These are phyloP conservation scores for Acanthochlamys bracteata DNA, from an alignment of 106 monocot species.

Conservation along the genomic window DNA sequence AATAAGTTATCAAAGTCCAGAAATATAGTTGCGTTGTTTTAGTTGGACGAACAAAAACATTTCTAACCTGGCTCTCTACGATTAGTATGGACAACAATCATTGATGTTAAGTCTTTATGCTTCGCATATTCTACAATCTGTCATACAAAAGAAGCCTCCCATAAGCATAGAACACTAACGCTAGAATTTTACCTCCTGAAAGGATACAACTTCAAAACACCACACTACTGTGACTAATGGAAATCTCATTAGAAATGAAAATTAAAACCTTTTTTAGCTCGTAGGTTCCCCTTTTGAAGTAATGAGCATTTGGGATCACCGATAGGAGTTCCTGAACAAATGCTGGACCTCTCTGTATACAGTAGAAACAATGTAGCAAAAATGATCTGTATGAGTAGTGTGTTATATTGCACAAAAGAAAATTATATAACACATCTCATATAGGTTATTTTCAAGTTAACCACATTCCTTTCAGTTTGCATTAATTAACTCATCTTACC, in stretches of 20 bases:
- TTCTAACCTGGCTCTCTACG: constrained; percentile 73
- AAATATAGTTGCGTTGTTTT: no score
- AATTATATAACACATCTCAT: no score
- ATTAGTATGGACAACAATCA: constrained; percentile 80
- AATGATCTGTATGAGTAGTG: neutral
- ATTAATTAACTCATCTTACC: no score
- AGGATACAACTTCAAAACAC: neutral
- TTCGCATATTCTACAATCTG: constrained; percentile 90
- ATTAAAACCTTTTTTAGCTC: constrained; percentile 77
- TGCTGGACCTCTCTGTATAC: constrained; percentile 77
- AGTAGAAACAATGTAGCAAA: neutral
- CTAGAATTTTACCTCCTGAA: neutral
- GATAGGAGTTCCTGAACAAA: constrained; percentile 73
- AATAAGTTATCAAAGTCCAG: no score
- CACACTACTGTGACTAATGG: neutral
- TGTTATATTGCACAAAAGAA: neutral
- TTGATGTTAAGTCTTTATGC: constrained; percentile 74
- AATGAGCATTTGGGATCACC: constrained; percentile 85
- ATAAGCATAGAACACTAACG: neutral
- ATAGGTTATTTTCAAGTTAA: no score
- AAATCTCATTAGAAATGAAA: neutral
- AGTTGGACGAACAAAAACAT: neutral
- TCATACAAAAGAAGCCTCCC: constrained; percentile 3
- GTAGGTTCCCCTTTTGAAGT: constrained; percentile 83
- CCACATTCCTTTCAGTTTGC: no score